phyloP scores from a whole-genome alignment of 1,284 basidiomycete species.

The Entoloma clypeatum region DNA sequence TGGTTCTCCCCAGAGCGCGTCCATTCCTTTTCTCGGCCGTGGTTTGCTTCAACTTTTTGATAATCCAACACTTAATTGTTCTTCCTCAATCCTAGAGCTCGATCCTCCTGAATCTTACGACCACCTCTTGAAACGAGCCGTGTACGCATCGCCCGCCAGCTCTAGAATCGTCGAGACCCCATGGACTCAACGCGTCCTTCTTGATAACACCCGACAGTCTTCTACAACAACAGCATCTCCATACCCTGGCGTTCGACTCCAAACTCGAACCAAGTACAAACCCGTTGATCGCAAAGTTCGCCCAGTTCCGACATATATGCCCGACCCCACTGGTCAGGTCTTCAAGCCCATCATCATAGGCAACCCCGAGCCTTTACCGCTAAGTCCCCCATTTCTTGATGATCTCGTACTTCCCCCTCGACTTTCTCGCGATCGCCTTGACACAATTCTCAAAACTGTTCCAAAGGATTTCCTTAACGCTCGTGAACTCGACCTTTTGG shows the following conservation, averaged over 20 bases:
- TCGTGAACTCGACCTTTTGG: constrained; percentile 24
- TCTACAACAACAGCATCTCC: too few species aligned
- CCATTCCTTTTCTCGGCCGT: constrained; percentile 12
- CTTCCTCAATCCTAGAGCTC: background rate
- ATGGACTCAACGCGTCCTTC: constrained; percentile 17
- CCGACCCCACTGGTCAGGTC: constrained; percentile 21
- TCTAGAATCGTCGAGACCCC: constrained; percentile 8
- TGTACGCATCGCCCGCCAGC: constrained; percentile 5
- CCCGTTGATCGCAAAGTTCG: constrained; percentile 28
- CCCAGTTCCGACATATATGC: constrained; percentile 30
- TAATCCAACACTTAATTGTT: constrained; percentile 6
- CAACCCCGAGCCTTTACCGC: constrained; percentile 14
- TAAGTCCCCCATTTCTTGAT: constrained; percentile 11
- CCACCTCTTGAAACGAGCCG: constrained; percentile 6
- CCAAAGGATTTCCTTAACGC: constrained; percentile 15
- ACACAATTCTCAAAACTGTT: constrained; percentile 16
- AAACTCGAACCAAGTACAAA: constrained; percentile 25
- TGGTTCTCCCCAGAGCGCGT: constrained; percentile 12
- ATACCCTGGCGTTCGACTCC: too few species aligned
- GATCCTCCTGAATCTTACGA: constrained; percentile 18
- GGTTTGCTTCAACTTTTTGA: constrained; percentile 16
- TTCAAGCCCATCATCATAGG: constrained; percentile 22
- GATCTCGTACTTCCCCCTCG: constrained; percentile 11
- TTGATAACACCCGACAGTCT: background rate
- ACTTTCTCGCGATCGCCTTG: constrained; percentile 16